Evolutionary conservation across 208 protist species (phyloP), one percentile per base, ranked within the genome.

Genomic region (Leishmania martiniquensis): DNA sequence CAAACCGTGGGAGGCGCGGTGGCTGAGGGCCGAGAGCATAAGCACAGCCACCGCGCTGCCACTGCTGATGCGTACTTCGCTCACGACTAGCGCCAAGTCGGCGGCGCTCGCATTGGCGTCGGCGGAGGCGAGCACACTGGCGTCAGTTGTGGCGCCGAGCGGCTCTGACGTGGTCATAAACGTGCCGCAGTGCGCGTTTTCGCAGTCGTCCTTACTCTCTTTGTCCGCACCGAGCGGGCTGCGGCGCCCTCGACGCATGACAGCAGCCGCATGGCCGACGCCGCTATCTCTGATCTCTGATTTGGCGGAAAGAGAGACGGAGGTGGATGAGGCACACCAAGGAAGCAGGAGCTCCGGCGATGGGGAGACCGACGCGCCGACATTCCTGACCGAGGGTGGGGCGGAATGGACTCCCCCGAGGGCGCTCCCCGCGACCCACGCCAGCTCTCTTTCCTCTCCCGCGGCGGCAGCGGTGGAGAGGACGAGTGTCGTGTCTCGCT

Each of bases 331-430:
- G 67, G 59, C 17, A 45, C 63, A 10, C 29, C 25, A 32, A 7
- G 10, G 44, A n/a, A 63, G 13, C 37, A 63, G 39, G 13, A n/a
- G n/a, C 13, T 15, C 25, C 37, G 62, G 65, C 4, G 75, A 54
- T 4, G 57, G 51, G 4, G 37, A 63, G 49, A 10, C 25, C 7
- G 62, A 60, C 29, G 10, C 4, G 17, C 70, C 81, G 0, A 62
- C 77, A 4, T 85, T 85, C 42, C 63, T 85, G 9, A 85, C 81
- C 0, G 81, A 75, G 44, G 54, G 72, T 1, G 70, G 34, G 32
- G 37, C 32, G 29, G 70, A 74, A 13, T 47, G 51, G 70, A 29
- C 47, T 42, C 37, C 49, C 4, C 4, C n/a, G 49, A 6, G 67
- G 13, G 10, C 39, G 25, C 15, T 22, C 57, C 6, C 52, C n/a